Conservation (phyloP, 257 asterid species). For the Penstemon barbatus region DNA sequence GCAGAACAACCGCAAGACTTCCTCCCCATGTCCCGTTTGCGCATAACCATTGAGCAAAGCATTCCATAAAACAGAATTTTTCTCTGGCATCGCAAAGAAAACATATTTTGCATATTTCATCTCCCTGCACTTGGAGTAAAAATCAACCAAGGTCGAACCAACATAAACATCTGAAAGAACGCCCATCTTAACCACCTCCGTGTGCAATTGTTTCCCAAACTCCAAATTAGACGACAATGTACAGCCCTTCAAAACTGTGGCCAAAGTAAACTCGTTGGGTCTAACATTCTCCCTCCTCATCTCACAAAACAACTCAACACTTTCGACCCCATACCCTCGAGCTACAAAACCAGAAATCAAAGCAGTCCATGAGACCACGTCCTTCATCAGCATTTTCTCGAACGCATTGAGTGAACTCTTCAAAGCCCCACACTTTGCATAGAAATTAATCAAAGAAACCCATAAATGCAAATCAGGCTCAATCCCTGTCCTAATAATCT, state of each 20-base stretch:
- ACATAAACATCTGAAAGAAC: slow-evolving; percentile 61
- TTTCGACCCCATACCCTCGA: slow-evolving; percentile 53
- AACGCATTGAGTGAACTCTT: slow-evolving; percentile 40
- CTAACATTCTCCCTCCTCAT: slow-evolving; percentile 65
- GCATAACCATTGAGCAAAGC: slow-evolving; percentile 83
- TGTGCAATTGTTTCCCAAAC: slow-evolving; percentile 71
- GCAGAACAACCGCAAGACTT: slow-evolving; percentile 53
- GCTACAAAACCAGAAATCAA: slow-evolving; percentile 82
- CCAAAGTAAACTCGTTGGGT: slow-evolving; percentile 79
- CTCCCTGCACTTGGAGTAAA: slow-evolving; percentile 71
- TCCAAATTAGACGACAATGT: slow-evolving; percentile 59
- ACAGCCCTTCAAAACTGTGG: slow-evolving; percentile 72
- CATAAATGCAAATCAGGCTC: slow-evolving; percentile 66
- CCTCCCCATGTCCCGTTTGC: slow-evolving; percentile 60
- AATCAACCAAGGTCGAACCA: slow-evolving; percentile 71
- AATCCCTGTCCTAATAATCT: slow-evolving; percentile 45
- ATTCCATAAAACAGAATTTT: slow-evolving; percentile 76
- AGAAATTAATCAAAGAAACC: slow-evolving; percentile 75
- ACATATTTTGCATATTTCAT: slow-evolving; percentile 58
- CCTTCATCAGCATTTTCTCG: slow-evolving; percentile 55
- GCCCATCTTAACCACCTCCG: slow-evolving; percentile 67
- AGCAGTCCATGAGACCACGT: slow-evolving; percentile 80
- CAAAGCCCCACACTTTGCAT: slow-evolving; percentile 66
- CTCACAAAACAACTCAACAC: slow-evolving; percentile 55
- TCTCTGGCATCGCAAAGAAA: slow-evolving; percentile 65